Evolutionary conservation across 306 rosid species (phyloP).

Genomic region (Dryas drummondii): DNA sequence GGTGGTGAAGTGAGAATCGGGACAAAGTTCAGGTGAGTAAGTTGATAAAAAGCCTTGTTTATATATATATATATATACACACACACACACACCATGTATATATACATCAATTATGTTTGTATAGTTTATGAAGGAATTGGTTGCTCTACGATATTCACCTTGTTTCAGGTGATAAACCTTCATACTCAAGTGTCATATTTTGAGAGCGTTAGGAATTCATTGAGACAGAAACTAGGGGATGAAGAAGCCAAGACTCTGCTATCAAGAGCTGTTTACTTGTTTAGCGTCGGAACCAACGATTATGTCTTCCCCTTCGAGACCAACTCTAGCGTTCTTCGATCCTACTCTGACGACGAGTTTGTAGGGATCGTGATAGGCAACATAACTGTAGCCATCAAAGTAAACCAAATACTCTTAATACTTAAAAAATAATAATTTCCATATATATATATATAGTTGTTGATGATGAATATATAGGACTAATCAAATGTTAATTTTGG

Average conservation of each 20-base stretch:
- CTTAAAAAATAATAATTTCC: not conserved
- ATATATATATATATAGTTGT: not conserved
- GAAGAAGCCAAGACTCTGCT: slow-evolving; percentile 22
- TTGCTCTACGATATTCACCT: too few species aligned
- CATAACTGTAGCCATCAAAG: slow-evolving; percentile 32
- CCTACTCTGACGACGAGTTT: slow-evolving; percentile 3
- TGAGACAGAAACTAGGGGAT: slow-evolving; percentile 27
- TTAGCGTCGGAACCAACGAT: slow-evolving; percentile 35
- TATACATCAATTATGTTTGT: too few species aligned
- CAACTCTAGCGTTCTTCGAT: slow-evolving; percentile 10
- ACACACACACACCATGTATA: too few species aligned
- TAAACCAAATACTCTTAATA: not conserved
- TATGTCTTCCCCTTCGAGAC: slow-evolving; percentile 2
- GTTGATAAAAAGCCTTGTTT: too few species aligned
- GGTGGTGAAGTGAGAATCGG: too few species aligned
- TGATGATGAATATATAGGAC: not conserved
- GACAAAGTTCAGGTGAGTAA: too few species aligned
- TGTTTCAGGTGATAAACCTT: slow-evolving; percentile 5
- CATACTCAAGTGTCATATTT: slow-evolving; percentile 31
- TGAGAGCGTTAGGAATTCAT: not conserved
- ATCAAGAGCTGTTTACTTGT: slow-evolving; percentile 30
- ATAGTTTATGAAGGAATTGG: too few species aligned
- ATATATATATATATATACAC: too few species aligned
- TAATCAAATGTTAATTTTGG: not conserved
- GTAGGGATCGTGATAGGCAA: slow-evolving; percentile 38